Evolutionary conservation across 176 grass and related monocot species (phyloP).

Genomic region (Poa pratensis): DNA sequence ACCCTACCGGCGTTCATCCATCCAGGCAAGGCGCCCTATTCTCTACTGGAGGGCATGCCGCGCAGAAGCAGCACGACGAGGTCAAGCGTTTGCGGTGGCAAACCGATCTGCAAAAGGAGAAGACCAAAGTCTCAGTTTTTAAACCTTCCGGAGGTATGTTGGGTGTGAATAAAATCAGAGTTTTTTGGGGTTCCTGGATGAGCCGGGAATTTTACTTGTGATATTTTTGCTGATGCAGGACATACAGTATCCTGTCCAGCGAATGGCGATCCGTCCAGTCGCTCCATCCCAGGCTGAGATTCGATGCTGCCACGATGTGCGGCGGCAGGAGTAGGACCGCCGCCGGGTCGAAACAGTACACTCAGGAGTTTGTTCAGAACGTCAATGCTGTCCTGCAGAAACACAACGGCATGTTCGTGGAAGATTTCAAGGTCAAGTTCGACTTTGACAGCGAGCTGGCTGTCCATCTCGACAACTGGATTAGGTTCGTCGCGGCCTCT

Average conservation of each 20-base stretch:
- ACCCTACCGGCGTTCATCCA: background rate
- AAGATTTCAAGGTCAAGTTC: background rate
- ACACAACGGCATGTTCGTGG: background rate
- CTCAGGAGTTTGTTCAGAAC: background rate
- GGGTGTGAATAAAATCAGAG: background rate
- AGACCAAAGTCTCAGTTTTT: background rate
- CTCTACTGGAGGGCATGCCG: background rate
- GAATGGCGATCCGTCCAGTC: background rate
- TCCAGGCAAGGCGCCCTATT: background rate
- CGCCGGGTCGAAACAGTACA: background rate
- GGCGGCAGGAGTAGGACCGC: background rate
- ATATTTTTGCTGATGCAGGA: background rate
- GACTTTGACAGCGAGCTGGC: background rate
- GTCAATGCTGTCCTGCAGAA: background rate
- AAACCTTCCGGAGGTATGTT: slow-evolving; percentile 1
- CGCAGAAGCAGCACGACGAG: background rate
- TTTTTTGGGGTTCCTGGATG: background rate
- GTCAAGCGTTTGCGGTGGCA: background rate
- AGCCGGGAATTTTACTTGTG: background rate
- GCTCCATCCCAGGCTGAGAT: background rate
- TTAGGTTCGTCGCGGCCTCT: background rate
- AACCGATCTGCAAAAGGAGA: background rate
- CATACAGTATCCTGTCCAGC: background rate
- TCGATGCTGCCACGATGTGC: background rate
- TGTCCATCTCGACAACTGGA: background rate